Conservation (phyloP, 2,329 filamentous ascomycete species). For the Aureobasidium namibiae region DNA sequence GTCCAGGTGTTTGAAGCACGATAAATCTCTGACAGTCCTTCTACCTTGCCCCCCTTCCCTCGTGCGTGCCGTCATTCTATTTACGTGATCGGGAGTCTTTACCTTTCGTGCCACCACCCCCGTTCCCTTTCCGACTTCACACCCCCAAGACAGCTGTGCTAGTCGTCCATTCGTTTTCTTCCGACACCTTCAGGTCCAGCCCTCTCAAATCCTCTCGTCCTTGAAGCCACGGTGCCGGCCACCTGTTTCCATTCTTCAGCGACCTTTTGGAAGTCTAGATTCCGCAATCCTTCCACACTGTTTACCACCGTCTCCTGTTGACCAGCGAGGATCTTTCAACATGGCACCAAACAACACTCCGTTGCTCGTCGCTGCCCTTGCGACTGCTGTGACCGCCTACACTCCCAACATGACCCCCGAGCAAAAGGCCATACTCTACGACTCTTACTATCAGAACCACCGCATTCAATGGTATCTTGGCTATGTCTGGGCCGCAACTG, state of each 20-base stretch:
- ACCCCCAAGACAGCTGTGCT: slow-evolving; percentile 5
- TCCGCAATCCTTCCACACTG: neutral
- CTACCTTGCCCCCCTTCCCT: neutral
- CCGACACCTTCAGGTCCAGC: neutral
- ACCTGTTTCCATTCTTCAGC: slow-evolving; percentile 1
- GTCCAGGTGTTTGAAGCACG: neutral
- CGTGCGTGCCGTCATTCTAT: neutral
- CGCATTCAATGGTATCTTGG: slow-evolving; percentile 27
- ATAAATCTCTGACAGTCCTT: slow-evolving; percentile 8
- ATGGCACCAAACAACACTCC: neutral
- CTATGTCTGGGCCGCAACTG: slow-evolving; percentile 52
- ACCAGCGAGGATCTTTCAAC: neutral
- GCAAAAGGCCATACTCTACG: neutral
- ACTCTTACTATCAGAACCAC: slow-evolving; percentile 22
- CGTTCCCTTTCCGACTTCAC: neutral
- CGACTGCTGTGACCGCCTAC: neutral
- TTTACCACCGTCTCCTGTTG: slow-evolving; percentile 7
- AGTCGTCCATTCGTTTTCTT: neutral
- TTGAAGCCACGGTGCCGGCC: slow-evolving; percentile 6
- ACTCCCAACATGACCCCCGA: neutral
- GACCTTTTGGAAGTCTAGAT: neutral
- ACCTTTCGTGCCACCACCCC: slow-evolving; percentile 1
- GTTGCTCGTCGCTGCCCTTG: neutral
- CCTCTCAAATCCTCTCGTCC: neutral
- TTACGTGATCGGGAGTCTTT: neutral